Evolutionary conservation across 208 protist genomes (phyloP), one percentile per base, ranked within the genome.

Genomic region (Crithidia acanthocephali): DNA sequence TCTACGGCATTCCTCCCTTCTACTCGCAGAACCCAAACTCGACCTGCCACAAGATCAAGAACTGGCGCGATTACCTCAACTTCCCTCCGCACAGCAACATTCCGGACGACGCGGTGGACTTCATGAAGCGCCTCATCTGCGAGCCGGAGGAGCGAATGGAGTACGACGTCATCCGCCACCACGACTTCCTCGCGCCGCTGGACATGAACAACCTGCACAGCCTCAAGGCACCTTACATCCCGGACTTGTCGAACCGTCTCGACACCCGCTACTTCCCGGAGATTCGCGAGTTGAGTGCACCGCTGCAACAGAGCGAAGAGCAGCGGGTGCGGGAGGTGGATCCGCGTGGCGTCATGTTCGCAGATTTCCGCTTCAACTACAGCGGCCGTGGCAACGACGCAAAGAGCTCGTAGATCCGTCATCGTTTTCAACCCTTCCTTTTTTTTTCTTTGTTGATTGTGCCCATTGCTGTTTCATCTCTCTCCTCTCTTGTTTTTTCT

Each of bases 1-100:
- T 99, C 6, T 98, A 95, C 59, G 97, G 97, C 32, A 98, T 98
- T 51, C 96, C 97, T 6, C 98, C 98, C 5, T 99, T 99, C 66
- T 98, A 96, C 72, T 94, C 96, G 1, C 88, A 97, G 40, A 93
- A 98, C 27, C 72, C 90, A 0, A 88, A 91, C 64, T 84, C 93
- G 0, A 98, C 96, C 6, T 98, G 97, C 64, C 83, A 92, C 32
- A 99, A 99, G 53, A 99, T 99, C 63, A 88, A 94, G 48, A 88
- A 96, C 70, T 98, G 95, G 95, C 69, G 83, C 27, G 84, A 98
- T 18, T 93, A 93, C 58, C 81, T 99, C 10, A 72, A 84, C 60
- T 98, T 98, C 77, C 91, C 93, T 8, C 74, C 80, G 28, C 88
- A 97, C 33, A 80, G 86, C 8, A 79, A 83, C 27, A 75, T 99